Percentiles rank a stretch among this genome's conserved stretches.
These are phyloP conservation scores for Cladosporium sp. DNA, from an alignment of 2,329 filamentous ascomycete genomes.

Conservation along the genomic window DNA sequence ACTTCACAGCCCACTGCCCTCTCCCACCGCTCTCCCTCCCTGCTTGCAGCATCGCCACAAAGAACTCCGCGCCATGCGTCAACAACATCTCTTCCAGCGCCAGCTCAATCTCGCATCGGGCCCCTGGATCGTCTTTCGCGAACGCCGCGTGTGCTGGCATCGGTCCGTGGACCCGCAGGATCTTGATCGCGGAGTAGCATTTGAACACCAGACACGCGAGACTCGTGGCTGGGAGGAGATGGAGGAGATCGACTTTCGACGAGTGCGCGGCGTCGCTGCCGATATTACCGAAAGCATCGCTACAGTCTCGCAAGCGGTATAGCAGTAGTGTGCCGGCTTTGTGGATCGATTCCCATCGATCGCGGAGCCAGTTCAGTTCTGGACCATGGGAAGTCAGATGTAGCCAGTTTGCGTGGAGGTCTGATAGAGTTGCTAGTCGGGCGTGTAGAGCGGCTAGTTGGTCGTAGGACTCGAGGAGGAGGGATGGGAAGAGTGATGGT, in stretches of 20 bases:
- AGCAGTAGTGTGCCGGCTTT: slow-evolving; percentile 37
- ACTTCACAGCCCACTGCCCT: slow-evolving; percentile 28
- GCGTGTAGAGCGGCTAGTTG: slow-evolving; percentile 25
- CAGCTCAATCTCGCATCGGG: slow-evolving; percentile 37
- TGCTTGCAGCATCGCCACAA: slow-evolving; percentile 32
- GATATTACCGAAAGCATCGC: neutral
- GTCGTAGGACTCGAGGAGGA: slow-evolving; percentile 22
- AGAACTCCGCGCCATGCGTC: slow-evolving; percentile 34
- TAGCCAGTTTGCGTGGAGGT: slow-evolving; percentile 35
- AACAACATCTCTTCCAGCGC: slow-evolving; percentile 39
- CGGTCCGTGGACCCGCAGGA: slow-evolving; percentile 37
- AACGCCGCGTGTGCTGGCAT: slow-evolving; percentile 30
- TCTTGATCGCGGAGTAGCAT: slow-evolving; percentile 34
- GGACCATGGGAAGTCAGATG: slow-evolving; percentile 31
- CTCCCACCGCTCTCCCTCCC: neutral
- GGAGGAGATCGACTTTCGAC: slow-evolving; percentile 30
- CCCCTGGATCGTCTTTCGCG: slow-evolving; percentile 27
- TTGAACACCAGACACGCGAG: slow-evolving; percentile 40
- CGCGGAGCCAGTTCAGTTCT: slow-evolving; percentile 36
- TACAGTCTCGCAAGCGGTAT: slow-evolving; percentile 35
- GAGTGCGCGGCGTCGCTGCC: slow-evolving; percentile 12
- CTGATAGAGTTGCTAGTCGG: slow-evolving; percentile 28
- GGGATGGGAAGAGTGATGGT: slow-evolving; percentile 31
- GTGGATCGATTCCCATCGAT: slow-evolving; percentile 37
- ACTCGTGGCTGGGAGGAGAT: slow-evolving; percentile 33